These are phyloP conservation scores for Discostella stelligera DNA, from an alignment of 352 stramenopile genomes.

Conservation along the genomic window DNA sequence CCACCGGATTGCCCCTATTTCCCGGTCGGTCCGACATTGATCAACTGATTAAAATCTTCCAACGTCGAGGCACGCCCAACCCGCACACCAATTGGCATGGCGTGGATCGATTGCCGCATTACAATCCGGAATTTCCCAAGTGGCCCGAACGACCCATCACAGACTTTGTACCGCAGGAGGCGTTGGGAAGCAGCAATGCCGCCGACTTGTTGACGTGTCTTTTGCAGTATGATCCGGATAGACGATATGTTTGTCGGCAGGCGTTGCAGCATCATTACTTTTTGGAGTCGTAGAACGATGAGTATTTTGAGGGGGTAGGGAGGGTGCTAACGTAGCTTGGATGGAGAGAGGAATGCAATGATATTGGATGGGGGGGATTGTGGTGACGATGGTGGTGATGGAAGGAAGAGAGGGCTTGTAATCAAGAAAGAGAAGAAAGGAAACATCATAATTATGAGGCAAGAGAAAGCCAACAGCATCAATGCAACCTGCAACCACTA, in stretches of 20 bases:
- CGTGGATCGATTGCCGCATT: conserved; percentile 96
- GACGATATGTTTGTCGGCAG: conserved; percentile 85
- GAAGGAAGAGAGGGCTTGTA: too few relatives aligned
- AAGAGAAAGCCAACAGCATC: too few relatives aligned
- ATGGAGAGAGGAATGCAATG: too few relatives aligned
- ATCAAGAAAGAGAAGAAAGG: too few relatives aligned
- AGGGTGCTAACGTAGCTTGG: too few relatives aligned
- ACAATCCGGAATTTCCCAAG: conserved; percentile 90
- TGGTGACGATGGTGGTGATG: too few relatives aligned
- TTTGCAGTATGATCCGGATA: conserved; percentile 91
- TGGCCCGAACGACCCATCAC: conserved; percentile 87
- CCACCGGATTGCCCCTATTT: conserved; percentile 90
- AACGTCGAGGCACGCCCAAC: conserved; percentile 92
- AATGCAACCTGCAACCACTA: too few relatives aligned
- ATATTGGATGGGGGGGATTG: too few relatives aligned
- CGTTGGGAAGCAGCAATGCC: conserved; percentile 81
- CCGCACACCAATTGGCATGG: conserved; percentile 91
- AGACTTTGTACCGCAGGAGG: conserved; percentile 89
- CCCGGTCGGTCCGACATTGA: conserved; percentile 94
- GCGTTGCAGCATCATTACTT: conserved; percentile 94
- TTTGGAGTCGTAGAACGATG: conserved; percentile 6
- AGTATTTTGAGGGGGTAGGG: too few relatives aligned
- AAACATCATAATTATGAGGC: too few relatives aligned
- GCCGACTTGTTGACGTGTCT: conserved; percentile 92
- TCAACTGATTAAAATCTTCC: conserved; percentile 96